A percentile compares a stretch with the other conserved stretches of the same genome.
Evolutionary conservation across 768 basidiomycete genomes (phyloP).

Genomic region (Lactarius indigo): DNA sequence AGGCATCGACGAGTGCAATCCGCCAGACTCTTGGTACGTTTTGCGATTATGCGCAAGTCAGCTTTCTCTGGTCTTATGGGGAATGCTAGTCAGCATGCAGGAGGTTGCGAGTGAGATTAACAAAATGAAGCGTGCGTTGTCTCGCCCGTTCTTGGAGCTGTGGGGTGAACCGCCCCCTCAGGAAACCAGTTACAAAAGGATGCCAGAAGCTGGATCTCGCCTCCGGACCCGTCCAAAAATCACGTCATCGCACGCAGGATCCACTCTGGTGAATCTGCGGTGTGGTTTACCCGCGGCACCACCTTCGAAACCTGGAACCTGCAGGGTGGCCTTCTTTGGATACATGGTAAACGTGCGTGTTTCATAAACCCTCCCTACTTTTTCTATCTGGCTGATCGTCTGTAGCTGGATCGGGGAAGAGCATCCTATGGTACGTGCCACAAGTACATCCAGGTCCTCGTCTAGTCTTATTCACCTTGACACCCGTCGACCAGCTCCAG

Average conservation of each 20-base stretch:
- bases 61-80: not conserved
- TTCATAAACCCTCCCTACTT: not conserved
- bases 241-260: not conserved
- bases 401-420: not conserved
- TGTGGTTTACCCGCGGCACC: not conserved
- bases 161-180: not conserved
- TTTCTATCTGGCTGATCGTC: not conserved
- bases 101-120: not conserved
- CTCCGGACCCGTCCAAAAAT: conserved; percentile 10
- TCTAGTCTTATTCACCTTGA: no score
- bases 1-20: no score
- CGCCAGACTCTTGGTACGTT: no score
- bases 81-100: not conserved
- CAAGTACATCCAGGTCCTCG: no score
- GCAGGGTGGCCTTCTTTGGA: not conserved
- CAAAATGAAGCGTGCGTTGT: not conserved
- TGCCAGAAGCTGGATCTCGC: not conserved
- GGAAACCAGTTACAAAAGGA: not conserved
- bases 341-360: not conserved
- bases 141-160: not conserved
- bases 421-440: not conserved
- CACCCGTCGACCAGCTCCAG: not conserved
- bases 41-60: no score
- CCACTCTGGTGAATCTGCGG: not conserved
- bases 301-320: not conserved